A percentile compares a stretch with the other conserved stretches of the same genome.
These are phyloP conservation scores for Diaporthe longicolla DNA, from an alignment of 2,329 filamentous ascomycete species.

Conservation along the genomic window DNA sequence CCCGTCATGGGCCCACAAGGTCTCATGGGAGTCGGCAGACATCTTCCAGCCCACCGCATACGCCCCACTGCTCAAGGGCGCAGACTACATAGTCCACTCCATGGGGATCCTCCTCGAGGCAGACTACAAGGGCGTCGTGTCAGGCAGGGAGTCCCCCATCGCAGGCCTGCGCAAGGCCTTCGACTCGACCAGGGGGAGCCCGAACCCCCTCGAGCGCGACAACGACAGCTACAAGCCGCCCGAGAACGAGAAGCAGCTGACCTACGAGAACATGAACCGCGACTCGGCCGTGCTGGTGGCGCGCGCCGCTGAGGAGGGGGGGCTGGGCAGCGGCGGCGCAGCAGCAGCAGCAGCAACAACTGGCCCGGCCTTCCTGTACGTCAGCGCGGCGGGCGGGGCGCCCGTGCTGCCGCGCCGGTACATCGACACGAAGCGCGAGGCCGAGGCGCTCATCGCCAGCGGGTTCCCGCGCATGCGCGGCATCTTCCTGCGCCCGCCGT, in stretches of 20 bases:
- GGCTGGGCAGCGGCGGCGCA: conserved; percentile 64
- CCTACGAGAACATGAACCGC: conserved; percentile 98
- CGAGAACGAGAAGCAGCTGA: conserved; percentile 82
- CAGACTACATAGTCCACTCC: conserved; percentile 90
- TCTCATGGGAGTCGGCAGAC: conserved; percentile 91
- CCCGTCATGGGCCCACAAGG: conserved; percentile 84
- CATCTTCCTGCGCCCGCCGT: conserved; percentile 87
- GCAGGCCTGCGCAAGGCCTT: conserved; percentile 85
- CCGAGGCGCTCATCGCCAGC: conserved; percentile 81
- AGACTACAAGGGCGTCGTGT: conserved; percentile 95
- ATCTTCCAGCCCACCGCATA: conserved; percentile 88
- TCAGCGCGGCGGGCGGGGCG: conserved; percentile 89
- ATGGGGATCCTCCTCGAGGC: conserved; percentile 98
- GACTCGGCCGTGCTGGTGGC: conserved; percentile 89
- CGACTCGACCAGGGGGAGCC: conserved; percentile 71
- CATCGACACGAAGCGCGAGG: conserved; percentile 91
- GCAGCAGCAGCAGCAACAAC: too few relatives aligned
- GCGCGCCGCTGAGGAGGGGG: conserved; percentile 78
- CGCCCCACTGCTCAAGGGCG: conserved; percentile 79
- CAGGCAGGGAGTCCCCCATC: conserved; percentile 86
- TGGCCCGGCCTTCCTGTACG: conserved; percentile 78
- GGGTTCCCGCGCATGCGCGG: conserved; percentile 82
- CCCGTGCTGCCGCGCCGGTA: conserved; percentile 89
- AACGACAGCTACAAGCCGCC: conserved; percentile 74
- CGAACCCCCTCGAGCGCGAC: conserved; percentile 77